These are phyloP conservation scores for Alectoria sarmentosa DNA, from an alignment of 495 filamentous ascomycete species.

Conservation along the genomic window DNA sequence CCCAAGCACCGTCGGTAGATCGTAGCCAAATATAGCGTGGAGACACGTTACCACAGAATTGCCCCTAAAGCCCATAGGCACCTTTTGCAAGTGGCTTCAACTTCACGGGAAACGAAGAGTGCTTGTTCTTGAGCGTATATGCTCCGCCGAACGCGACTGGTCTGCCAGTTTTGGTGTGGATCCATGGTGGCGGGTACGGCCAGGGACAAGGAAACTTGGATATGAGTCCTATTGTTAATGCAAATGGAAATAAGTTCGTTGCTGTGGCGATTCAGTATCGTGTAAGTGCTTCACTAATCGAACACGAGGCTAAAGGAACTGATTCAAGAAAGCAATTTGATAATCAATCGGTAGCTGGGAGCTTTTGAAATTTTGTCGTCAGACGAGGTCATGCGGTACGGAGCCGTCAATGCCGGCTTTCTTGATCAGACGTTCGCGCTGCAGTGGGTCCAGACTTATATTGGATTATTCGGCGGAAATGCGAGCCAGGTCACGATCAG, in stretches of 20 bases:
- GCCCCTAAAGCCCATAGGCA: slow-evolving; percentile 18
- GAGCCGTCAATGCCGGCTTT: slow-evolving; percentile 46
- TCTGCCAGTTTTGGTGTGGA: slow-evolving; percentile 52
- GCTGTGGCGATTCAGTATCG: slow-evolving; percentile 46
- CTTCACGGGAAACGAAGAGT: slow-evolving; percentile 55
- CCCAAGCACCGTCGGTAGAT: slow-evolving; percentile 45
- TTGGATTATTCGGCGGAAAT: slow-evolving; percentile 46
- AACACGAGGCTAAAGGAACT: slow-evolving; percentile 43
- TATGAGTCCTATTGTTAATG: slow-evolving; percentile 21
- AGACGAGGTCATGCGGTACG: slow-evolving; percentile 41
- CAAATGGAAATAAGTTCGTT: slow-evolving; percentile 21
- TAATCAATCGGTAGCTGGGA: slow-evolving; percentile 50
- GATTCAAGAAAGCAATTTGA: no score
- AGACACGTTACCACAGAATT: slow-evolving; percentile 13
- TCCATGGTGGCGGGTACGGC: slow-evolving; percentile 54
- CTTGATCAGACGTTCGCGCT: slow-evolving; percentile 44
- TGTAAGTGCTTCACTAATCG: slow-evolving; percentile 43
- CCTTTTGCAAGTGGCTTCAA: slow-evolving; percentile 6
- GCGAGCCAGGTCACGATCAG: slow-evolving; percentile 44
- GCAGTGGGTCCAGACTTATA: slow-evolving; percentile 49
- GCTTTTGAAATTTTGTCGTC: slow-evolving; percentile 54
- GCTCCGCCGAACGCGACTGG: slow-evolving; percentile 33
- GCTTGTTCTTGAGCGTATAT: slow-evolving; percentile 53
- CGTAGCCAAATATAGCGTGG: slow-evolving; percentile 36
- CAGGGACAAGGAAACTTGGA: slow-evolving; percentile 17